phyloP scores from a whole-genome alignment of 2,329 filamentous ascomycete genomes.

The Trichoderma atrobrunneum region DNA sequence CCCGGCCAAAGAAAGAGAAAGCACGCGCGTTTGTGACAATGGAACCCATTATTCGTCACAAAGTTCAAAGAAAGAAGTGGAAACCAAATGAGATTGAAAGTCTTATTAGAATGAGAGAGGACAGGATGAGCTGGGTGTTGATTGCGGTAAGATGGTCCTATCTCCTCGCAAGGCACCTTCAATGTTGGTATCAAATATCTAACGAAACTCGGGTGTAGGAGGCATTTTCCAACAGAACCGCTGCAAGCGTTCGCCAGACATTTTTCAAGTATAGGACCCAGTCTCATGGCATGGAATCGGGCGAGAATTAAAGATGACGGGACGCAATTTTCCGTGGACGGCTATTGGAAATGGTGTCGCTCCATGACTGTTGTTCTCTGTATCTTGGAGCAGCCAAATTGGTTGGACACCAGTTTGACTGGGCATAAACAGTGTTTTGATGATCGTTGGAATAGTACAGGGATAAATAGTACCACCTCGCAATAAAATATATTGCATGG shows the following conservation, averaged over 20 bases:
- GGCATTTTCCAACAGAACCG: background rate
- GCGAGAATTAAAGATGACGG: background rate
- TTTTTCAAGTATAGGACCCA: background rate
- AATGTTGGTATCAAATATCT: background rate
- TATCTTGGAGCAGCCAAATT: background rate
- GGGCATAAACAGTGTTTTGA: background rate
- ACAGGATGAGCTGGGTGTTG: background rate
- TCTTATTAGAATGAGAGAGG: background rate
- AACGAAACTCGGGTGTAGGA: background rate
- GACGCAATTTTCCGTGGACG: background rate
- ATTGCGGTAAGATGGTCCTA: background rate
- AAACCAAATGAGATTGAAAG: background rate
- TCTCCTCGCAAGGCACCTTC: background rate
- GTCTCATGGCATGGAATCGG: background rate
- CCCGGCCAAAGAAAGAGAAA: background rate
- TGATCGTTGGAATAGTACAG: background rate
- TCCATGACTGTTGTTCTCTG: background rate
- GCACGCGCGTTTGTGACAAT: background rate
- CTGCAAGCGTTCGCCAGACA: background rate
- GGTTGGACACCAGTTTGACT: background rate
- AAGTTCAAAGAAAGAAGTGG: background rate
- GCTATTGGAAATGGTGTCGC: background rate
- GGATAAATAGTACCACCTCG: background rate
- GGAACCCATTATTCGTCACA: rapidly evolving
- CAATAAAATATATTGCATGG: background rate